Evolutionary conservation across 768 basidiomycete species (phyloP).

Genomic region (Antrodiella citrinella): DNA sequence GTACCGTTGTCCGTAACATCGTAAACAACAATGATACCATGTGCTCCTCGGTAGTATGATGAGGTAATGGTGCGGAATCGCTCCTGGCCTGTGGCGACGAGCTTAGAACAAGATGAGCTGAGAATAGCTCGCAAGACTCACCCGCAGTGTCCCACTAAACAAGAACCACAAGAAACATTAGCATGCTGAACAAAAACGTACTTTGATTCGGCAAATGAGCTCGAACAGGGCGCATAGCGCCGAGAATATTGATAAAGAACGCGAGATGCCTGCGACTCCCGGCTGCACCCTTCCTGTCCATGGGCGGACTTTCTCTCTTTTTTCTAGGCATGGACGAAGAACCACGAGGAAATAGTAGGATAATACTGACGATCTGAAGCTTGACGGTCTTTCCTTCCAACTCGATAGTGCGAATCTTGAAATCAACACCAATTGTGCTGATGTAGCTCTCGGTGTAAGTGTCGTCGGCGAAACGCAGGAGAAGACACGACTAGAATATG

Average conservation of each 20-base stretch:
- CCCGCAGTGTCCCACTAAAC: constrained; percentile 96
- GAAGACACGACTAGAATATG: constrained; percentile 68
- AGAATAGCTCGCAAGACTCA: constrained; percentile 22
- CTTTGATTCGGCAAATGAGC: too few relatives aligned
- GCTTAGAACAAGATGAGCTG: neutral
- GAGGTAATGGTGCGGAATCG: constrained; percentile 98
- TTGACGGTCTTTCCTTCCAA: constrained; percentile 98
- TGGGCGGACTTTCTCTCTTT: neutral
- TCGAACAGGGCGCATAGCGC: too few relatives aligned
- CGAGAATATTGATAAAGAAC: neutral
- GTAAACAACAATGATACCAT: constrained; percentile 98
- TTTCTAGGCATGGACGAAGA: too few relatives aligned
- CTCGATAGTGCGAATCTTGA: constrained; percentile 99
- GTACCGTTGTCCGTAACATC: constrained; percentile 91
- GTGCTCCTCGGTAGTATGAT: constrained; percentile 98
- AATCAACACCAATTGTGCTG: constrained; percentile 96
- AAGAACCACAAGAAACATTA: too few relatives aligned
- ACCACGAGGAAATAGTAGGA: neutral
- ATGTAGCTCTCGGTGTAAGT: constrained; percentile 98
- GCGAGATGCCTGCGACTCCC: too few relatives aligned
- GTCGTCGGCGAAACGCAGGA: constrained; percentile 91
- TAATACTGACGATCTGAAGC: constrained; percentile 83
- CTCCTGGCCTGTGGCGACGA: constrained; percentile 69
- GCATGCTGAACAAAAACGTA: too few relatives aligned
- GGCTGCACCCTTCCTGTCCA: too few relatives aligned